Evolutionary conservation across 257 asterid species (phyloP), one percentile per base, ranked within the genome.

Genomic region (Plantago ovata): DNA sequence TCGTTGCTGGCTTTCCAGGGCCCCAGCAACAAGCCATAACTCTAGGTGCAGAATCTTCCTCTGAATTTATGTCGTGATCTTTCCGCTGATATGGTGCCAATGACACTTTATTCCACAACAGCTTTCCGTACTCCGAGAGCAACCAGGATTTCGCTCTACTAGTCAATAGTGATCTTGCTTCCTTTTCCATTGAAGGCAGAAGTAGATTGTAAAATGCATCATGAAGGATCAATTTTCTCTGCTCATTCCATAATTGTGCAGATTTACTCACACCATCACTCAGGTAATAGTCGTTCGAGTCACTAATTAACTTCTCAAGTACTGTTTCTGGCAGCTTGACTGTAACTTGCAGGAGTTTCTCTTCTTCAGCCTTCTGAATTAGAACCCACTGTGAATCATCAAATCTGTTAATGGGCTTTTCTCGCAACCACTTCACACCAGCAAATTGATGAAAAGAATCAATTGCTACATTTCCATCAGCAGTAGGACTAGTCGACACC

Each of bases 11-110:
- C 72, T 88, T 89, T 58, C 99, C 97, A 38, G 95, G 96, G 47
- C 99, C 99, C 99, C 99, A 89, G 73, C 99, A 93, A 81, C 99
- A 89, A 63, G 97, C 99, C 95, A 93, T 77, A 49, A 93, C 99
- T 78, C 99, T 74, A 53, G 97, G 97, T 53, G 89, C 82, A 64
- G 86, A 67, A 66, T 93, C 97, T 59, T 86, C 97, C 69, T 89
- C 99, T 23, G 95, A 76, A 68, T 68, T 66, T 33, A 50, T 59
- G 69, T 86, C 99, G 60, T 53, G 86, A 71, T 89, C 94, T 66
- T 85, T 93, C 51, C 92, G 81, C 75, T 77, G 97, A 76, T 80
- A 86, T 19, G 99, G 95, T 16, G 91, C 81, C 60, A 89, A 84
- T 53, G 99, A 89, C 32, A 84, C 96, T 72, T 83, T 89, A 61